phyloP scores from a whole-genome alignment of 352 stramenopile species.

The Thraustochytrium striatum region DNA sequence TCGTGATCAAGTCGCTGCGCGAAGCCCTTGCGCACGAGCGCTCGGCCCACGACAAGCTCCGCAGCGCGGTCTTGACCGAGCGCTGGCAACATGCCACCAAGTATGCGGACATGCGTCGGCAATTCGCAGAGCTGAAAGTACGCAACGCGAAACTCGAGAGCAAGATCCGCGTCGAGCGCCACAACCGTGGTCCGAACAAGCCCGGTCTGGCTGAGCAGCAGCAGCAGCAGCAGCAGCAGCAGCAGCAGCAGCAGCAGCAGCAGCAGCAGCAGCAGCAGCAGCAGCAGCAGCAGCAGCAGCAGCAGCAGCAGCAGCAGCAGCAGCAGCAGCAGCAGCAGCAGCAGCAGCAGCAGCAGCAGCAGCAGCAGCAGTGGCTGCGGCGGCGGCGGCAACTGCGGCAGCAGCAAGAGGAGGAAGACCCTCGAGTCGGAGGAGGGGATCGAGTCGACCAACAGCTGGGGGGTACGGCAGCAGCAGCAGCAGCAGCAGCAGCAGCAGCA shows the following conservation, averaged over 20 bases:
- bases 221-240: neutral
- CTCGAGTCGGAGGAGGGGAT: neutral
- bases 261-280: conserved; percentile 47
- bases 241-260: conserved; percentile 37
- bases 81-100: no score
- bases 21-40: no score
- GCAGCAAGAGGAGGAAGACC: neutral
- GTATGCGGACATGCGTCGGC: no score
- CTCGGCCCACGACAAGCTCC: no score
- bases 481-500: neutral
- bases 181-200: neutral
- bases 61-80: no score
- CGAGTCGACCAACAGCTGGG: neutral
- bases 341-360: neutral
- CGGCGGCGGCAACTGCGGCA: neutral
- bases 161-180: no score
- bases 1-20: no score
- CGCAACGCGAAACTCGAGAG: no score
- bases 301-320: neutral
- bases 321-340: conserved; percentile 20
- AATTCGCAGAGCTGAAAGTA: no score
- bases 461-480: neutral
- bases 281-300: no score
- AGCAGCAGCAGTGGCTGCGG: conserved; percentile 54
- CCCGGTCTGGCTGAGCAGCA: neutral